Percentiles rank a stretch among this genome's conserved stretches.
Evolutionary conservation across 108 stramenopile species (phyloP).

Genomic region (Pseudonitzschia multiseries): DNA sequence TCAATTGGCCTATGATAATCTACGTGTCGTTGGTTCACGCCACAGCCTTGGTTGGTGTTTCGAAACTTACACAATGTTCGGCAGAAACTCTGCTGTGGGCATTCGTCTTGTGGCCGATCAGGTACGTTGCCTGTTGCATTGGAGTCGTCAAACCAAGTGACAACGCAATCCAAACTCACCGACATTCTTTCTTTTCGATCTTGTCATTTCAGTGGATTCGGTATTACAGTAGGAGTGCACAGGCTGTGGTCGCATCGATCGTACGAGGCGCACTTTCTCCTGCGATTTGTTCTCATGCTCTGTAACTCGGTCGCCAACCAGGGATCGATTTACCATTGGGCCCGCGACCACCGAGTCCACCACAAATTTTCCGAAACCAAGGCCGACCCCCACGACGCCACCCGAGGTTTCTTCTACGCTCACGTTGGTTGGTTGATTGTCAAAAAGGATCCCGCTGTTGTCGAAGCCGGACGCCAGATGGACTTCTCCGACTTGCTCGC

Average conservation of each 20-base stretch:
- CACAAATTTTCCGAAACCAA: constrained; percentile 98
- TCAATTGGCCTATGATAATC: constrained; percentile 98
- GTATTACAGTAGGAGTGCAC: constrained; percentile 98
- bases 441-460: constrained; percentile 95
- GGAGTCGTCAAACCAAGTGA: too few relatives aligned
- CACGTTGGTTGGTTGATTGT: constrained; percentile 99
- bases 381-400: constrained; percentile 99
- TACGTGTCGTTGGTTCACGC: constrained; percentile 92
- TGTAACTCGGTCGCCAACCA: constrained; percentile 99
- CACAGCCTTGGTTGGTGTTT: constrained; percentile 79
- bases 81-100: constrained; percentile 90
- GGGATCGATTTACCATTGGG: constrained; percentile 98
- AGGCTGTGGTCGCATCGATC: constrained; percentile 97
- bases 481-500: constrained; percentile 92
- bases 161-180: too few relatives aligned
- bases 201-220: constrained; percentile 82
- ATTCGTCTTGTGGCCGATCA: constrained; percentile 96
- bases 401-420: constrained; percentile 99
- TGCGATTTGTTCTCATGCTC: constrained; percentile 92
- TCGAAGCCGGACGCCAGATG: constrained; percentile 92
- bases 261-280: constrained; percentile 85
- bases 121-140: constrained; percentile 47
- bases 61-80: constrained; percentile 58
- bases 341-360: constrained; percentile 96
- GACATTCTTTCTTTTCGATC: constrained; percentile 11